Conservation (phyloP, 768 basidiomycete genomes). For the Xerocomellus chrysenteron region DNA sequence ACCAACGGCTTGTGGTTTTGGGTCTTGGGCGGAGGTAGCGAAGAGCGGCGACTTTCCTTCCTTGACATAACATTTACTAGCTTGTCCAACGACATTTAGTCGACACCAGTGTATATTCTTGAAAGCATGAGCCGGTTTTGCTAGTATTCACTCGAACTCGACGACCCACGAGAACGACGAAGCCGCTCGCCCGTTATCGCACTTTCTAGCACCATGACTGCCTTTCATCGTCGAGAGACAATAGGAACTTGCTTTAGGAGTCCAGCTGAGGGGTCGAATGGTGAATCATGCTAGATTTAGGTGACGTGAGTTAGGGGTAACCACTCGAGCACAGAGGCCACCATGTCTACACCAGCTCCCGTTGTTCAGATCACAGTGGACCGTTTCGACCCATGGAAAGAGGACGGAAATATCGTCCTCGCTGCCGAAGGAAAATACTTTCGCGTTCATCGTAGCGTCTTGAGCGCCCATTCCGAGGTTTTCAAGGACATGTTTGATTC, state of each 20-base stretch:
- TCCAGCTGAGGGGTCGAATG: no score
- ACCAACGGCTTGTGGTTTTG: slow-evolving; percentile 6
- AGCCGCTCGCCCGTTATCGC: no score
- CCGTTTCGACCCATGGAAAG: slow-evolving; percentile 1
- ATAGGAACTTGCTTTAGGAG: no score
- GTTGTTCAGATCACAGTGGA: background rate
- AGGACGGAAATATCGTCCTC: slow-evolving; percentile 31
- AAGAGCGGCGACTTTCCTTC: background rate
- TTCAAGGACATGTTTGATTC: slow-evolving; percentile 30
- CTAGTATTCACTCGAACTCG: no score
- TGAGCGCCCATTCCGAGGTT: slow-evolving; percentile 27
- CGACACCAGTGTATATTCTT: no score
- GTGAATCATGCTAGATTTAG: no score
- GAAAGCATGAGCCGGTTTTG: no score
- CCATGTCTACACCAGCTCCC: background rate
- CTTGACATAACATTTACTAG: background rate
- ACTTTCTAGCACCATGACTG: no score
- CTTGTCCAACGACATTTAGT: no score
- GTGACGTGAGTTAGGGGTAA: no score
- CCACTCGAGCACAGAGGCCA: background rate
- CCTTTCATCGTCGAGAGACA: no score
- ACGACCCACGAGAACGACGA: no score
- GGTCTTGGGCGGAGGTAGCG: slow-evolving; percentile 9
- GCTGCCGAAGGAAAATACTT: slow-evolving; percentile 25
- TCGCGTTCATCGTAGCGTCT: slow-evolving; percentile 29